A percentile compares a stretch with the other conserved stretches of the same genome.
Conservation (phyloP, 1,284 basidiomycete genomes). For the Trichosporon sp. region DNA sequence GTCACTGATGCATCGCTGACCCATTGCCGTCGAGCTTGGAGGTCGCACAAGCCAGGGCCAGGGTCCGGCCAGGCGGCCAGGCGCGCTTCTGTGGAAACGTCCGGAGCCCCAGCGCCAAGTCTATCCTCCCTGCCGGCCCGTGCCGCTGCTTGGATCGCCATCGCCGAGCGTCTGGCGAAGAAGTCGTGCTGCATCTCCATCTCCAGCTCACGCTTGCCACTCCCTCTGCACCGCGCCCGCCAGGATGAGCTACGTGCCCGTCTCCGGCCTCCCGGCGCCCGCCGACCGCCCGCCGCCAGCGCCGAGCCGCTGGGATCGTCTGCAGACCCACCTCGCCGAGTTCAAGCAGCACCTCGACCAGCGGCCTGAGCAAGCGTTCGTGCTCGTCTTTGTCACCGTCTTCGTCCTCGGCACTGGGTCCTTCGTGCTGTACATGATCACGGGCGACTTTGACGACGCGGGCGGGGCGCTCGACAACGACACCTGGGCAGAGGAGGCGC, state of each 20-base stretch:
- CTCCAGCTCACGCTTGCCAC: background rate
- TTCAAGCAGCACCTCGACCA: background rate
- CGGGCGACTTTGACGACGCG: background rate
- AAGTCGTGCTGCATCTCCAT: background rate
- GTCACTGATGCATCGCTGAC: no score
- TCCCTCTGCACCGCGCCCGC: background rate
- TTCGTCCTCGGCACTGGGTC: background rate
- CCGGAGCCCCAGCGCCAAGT: background rate
- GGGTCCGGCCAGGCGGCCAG: no score
- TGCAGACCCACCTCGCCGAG: background rate
- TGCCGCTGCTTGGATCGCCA: background rate
- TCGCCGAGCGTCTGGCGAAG: background rate
- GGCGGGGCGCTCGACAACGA: background rate
- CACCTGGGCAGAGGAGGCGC: background rate
- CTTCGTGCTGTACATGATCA: background rate
- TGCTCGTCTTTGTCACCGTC: background rate
- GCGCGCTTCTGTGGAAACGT: background rate
- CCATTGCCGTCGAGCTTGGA: no score
- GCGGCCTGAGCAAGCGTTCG: background rate
- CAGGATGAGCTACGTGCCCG: background rate
- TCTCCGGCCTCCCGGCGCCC: background rate
- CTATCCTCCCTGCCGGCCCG: background rate
- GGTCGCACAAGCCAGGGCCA: no score
- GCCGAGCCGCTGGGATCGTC: background rate
- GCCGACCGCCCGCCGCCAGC: background rate